phyloP scores from a whole-genome alignment of 169 alveolate species.

The Blepharisma undulans region DNA sequence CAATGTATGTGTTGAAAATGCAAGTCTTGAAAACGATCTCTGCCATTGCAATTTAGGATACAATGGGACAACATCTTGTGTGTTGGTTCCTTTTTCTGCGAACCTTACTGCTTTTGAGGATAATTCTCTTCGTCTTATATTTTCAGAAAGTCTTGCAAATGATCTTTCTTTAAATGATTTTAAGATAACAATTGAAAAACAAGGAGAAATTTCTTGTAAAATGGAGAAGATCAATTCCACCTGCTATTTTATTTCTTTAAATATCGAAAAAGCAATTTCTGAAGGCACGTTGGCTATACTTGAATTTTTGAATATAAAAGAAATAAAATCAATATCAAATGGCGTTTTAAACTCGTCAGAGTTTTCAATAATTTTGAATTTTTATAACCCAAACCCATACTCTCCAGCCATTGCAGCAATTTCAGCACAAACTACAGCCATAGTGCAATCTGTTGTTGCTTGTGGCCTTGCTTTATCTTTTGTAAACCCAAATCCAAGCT shows the following conservation, averaged over 20 bases:
- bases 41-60: neutral
- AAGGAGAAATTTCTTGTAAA: neutral
- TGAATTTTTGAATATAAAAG: neutral
- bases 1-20: neutral
- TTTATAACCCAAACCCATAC: neutral
- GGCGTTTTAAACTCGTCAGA: neutral
- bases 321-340: neutral
- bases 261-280: neutral
- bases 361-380: neutral
- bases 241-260: neutral
- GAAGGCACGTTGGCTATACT: neutral
- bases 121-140: neutral
- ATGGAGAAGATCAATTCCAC: neutral
- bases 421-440: neutral
- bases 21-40: neutral
- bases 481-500: slow-evolving; percentile 19
- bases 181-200: neutral
- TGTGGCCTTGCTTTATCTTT: neutral
- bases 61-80: neutral
- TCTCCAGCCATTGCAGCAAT: neutral
- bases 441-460: neutral
- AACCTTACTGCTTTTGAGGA: neutral
- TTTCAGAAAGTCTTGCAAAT: neutral
- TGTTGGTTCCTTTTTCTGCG: neutral
- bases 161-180: neutral